Percentiles rank a stretch among this genome's conserved stretches.
Evolutionary conservation across 306 rosid species (phyloP).

Genomic region (Cercis canadensis): DNA sequence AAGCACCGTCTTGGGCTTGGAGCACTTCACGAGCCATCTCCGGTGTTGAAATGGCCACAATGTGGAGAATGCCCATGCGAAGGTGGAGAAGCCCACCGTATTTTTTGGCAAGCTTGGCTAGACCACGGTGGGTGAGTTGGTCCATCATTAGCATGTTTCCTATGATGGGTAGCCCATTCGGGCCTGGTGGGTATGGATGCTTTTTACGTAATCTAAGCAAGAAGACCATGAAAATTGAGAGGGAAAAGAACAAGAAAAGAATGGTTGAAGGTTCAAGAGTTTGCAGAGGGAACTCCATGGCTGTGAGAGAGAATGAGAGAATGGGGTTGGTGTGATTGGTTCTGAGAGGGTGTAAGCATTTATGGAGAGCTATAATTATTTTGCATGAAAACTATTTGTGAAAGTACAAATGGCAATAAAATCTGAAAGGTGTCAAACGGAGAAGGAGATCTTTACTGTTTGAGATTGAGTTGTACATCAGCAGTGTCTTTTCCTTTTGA

Average conservation of each 20-base stretch:
- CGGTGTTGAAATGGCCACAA: constrained; percentile 54
- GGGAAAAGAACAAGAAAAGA: constrained; percentile 18
- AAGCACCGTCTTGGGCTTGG: constrained; percentile 60
- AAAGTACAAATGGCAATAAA: no score
- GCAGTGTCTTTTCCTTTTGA: no score
- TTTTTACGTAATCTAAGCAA: constrained; percentile 1
- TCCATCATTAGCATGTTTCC: constrained; percentile 61
- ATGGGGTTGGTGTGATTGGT: no score
- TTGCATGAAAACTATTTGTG: no score
- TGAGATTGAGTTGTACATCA: no score
- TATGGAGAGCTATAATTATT: no score
- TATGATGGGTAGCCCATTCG: constrained; percentile 53
- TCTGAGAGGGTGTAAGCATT: no score
- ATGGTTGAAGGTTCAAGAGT: constrained; percentile 29
- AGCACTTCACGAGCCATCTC: constrained; percentile 74
- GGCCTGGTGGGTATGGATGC: constrained; percentile 63
- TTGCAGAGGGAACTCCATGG: constrained; percentile 39
- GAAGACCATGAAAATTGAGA: constrained; percentile 5
- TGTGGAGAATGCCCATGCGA: constrained; percentile 64
- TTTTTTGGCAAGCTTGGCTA: constrained; percentile 31
- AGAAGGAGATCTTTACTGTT: no score
- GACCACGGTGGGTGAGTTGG: constrained; percentile 53
- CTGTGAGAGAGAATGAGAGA: background rate
- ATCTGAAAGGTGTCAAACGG: no score
- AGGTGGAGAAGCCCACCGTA: constrained; percentile 65